Percentiles rank a stretch among this genome's conserved stretches.
These are phyloP conservation scores for Saposhnikovia divaricata DNA, from an alignment of 129 eudicot genomes.

Conservation along the genomic window DNA sequence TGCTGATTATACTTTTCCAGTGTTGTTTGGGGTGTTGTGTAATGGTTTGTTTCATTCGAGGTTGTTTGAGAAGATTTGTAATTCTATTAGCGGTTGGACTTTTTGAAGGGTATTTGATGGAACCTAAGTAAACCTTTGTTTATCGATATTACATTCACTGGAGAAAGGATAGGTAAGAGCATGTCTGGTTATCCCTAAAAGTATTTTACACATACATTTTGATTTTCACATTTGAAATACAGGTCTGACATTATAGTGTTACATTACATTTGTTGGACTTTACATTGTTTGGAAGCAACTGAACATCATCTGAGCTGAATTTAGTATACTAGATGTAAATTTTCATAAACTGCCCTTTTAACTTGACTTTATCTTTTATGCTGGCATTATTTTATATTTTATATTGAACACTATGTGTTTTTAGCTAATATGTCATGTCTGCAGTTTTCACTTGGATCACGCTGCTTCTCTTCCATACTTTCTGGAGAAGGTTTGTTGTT, in stretches of 20 bases:
- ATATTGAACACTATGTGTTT: too few relatives aligned
- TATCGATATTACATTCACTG: too few relatives aligned
- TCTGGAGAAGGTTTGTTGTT: constrained; percentile 70
- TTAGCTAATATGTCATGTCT: constrained; percentile 12
- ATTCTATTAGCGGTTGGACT: background rate
- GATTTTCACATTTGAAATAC: background rate
- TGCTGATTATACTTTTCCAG: background rate
- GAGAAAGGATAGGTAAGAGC: too few relatives aligned
- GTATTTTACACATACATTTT: background rate
- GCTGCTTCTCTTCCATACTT: constrained; percentile 99
- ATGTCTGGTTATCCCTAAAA: background rate
- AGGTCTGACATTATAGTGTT: background rate
- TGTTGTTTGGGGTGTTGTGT: background rate
- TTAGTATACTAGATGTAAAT: background rate
- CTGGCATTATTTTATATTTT: too few relatives aligned
- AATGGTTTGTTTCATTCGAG: background rate
- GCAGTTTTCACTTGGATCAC: constrained; percentile 99
- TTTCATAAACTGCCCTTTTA: too few relatives aligned
- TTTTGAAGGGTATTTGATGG: background rate
- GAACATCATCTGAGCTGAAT: background rate
- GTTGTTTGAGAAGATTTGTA: background rate
- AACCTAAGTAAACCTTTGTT: too few relatives aligned
- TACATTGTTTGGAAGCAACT: background rate
- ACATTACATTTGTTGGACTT: background rate
- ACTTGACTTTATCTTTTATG: background rate